Percentiles rank a stretch among this genome's conserved stretches.
phyloP scores from a whole-genome alignment of 495 filamentous ascomycete genomes.

The Chaetomium cochliodes region DNA sequence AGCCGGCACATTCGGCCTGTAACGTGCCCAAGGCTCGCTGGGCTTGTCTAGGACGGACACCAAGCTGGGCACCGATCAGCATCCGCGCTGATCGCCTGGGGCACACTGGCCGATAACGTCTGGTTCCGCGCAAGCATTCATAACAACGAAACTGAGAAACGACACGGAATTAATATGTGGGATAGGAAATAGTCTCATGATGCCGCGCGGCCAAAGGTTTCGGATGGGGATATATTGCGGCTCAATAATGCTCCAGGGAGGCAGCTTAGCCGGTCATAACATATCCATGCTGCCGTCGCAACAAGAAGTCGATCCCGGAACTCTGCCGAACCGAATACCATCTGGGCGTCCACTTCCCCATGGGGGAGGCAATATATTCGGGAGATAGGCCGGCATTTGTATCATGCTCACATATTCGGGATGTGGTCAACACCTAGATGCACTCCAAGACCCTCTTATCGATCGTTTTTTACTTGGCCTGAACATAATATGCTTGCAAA shows the following conservation, averaged over 20 bases:
- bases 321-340: background rate
- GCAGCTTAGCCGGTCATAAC: slow-evolving; percentile 1
- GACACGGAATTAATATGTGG: background rate
- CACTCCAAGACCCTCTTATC: too few relatives aligned
- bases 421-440: background rate
- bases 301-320: background rate
- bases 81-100: background rate
- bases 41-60: background rate
- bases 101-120: background rate
- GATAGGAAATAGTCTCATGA: background rate
- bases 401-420: background rate
- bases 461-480: too few relatives aligned
- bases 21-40: background rate
- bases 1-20: background rate
- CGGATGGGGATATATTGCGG: background rate
- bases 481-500: too few relatives aligned
- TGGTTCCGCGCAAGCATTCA: background rate
- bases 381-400: slow-evolving; percentile 2
- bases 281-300: background rate
- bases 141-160: background rate
- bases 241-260: background rate
- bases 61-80: background rate
- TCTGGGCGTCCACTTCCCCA: background rate
- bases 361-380: background rate
- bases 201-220: background rate